phyloP scores from a whole-genome alignment of 257 asterid species.

The Solanum virginianum region DNA sequence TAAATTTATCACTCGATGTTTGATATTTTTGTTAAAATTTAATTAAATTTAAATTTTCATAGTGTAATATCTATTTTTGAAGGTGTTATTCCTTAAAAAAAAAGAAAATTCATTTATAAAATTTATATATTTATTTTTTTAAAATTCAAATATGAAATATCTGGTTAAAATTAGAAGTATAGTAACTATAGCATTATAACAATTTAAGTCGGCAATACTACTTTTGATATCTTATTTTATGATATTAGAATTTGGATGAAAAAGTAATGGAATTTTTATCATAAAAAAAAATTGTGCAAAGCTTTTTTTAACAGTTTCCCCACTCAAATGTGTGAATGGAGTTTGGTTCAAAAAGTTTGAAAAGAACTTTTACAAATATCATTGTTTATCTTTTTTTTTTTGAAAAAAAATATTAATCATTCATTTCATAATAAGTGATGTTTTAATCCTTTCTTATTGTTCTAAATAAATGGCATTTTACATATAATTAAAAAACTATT shows the following conservation, averaged over 20 bases:
- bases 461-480: neutral
- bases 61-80: neutral
- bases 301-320: neutral
- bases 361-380: neutral
- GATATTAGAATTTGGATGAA: neutral
- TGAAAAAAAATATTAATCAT: too few species aligned
- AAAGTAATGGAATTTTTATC: neutral
- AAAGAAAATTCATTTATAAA: too few species aligned
- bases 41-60: neutral
- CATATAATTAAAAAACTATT: neutral
- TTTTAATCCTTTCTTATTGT: neutral
- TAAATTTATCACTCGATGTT: fast-evolving
- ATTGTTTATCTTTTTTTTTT: neutral
- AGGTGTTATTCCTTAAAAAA: neutral
- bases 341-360: neutral
- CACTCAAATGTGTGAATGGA: neutral
- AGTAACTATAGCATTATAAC: neutral
- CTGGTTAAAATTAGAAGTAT: neutral
- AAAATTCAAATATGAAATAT: neutral
- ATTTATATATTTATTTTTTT: too few species aligned
- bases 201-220: neutral
- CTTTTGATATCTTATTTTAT: neutral
- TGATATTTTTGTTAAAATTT: fast-evolving
- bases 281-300: neutral
- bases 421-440: neutral